phyloP scores from a whole-genome alignment of 2,329 filamentous ascomycete species.

The Pyrenochaeta sp. region DNA sequence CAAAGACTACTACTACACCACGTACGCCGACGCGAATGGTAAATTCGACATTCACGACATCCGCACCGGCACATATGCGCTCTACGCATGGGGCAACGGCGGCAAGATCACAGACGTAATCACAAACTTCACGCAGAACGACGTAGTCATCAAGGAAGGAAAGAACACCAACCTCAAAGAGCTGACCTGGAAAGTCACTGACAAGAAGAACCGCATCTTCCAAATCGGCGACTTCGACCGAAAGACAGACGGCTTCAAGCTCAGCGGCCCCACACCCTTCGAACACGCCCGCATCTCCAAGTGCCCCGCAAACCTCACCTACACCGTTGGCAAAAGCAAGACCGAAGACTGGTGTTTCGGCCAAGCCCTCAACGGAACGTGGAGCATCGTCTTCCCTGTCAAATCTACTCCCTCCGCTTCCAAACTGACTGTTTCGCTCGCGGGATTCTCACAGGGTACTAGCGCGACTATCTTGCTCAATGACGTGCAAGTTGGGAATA shows the following conservation, averaged over 20 bases:
- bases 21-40: slow-evolving; percentile 55
- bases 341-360: slow-evolving; percentile 60
- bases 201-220: slow-evolving; percentile 54
- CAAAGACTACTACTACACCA: slow-evolving; percentile 60
- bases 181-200: slow-evolving; percentile 53
- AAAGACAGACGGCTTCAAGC: slow-evolving; percentile 55
- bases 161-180: slow-evolving; percentile 50
- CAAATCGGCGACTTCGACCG: slow-evolving; percentile 61
- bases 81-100: slow-evolving; percentile 62
- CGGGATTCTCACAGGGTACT: slow-evolving; percentile 56
- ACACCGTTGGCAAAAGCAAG: slow-evolving; percentile 50
- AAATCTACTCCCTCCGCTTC: slow-evolving; percentile 30
- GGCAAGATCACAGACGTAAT: slow-evolving; percentile 56
- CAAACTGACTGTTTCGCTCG: slow-evolving; percentile 55
- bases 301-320: slow-evolving; percentile 58
- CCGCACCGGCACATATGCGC: slow-evolving; percentile 55
- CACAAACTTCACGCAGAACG: slow-evolving; percentile 54
- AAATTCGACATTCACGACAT: slow-evolving; percentile 57
- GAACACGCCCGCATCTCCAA: slow-evolving; percentile 56
- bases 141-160: slow-evolving; percentile 49
- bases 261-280: slow-evolving; percentile 54
- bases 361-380: slow-evolving; percentile 50
- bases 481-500: slow-evolving; percentile 51
- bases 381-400: slow-evolving; percentile 47
- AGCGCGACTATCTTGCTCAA: slow-evolving; percentile 55